These are phyloP conservation scores for Orbilia javanica DNA, from an alignment of 2,329 filamentous ascomycete genomes.

Conservation along the genomic window DNA sequence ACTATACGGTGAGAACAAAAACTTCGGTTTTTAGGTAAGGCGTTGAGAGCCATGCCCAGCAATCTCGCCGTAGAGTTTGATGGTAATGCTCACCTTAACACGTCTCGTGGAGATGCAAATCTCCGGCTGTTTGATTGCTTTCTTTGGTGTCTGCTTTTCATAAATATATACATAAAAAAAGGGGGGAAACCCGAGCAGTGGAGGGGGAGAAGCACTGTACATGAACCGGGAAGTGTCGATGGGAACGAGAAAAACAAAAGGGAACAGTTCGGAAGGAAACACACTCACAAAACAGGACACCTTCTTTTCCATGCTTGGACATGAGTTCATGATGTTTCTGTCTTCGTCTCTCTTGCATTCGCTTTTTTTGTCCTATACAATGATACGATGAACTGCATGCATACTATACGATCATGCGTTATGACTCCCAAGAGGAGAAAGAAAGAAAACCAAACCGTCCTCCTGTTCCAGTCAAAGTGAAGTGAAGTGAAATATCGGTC, in stretches of 20 bases:
- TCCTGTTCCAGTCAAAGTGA: background rate
- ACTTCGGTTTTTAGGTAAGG: slow-evolving; percentile 41
- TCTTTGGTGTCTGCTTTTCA: background rate
- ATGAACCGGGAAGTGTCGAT: slow-evolving; percentile 1
- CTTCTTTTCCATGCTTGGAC: background rate
- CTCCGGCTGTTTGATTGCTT: background rate
- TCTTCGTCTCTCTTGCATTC: background rate
- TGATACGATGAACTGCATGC: slow-evolving; percentile 19
- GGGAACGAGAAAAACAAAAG: background rate
- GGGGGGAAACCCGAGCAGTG: background rate
- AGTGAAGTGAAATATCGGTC: background rate
- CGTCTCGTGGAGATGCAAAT: slow-evolving; percentile 1
- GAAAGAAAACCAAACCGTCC: background rate
- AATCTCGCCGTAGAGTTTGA: slow-evolving; percentile 23
- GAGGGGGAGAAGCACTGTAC: slow-evolving; percentile 3
- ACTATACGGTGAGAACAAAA: slow-evolving; percentile 68
- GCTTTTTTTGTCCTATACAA: slow-evolving; percentile 30
- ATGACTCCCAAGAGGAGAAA: slow-evolving; percentile 22
- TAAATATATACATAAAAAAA: background rate
- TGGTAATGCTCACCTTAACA: slow-evolving; percentile 9
- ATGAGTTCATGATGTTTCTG: slow-evolving; percentile 7
- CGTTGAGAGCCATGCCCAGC: background rate
- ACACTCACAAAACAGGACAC: background rate
- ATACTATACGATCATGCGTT: slow-evolving; percentile 22
- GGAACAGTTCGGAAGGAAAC: background rate